Conservation (phyloP, 305 asterid species). For the Fraxinus xanthoxyloides region DNA sequence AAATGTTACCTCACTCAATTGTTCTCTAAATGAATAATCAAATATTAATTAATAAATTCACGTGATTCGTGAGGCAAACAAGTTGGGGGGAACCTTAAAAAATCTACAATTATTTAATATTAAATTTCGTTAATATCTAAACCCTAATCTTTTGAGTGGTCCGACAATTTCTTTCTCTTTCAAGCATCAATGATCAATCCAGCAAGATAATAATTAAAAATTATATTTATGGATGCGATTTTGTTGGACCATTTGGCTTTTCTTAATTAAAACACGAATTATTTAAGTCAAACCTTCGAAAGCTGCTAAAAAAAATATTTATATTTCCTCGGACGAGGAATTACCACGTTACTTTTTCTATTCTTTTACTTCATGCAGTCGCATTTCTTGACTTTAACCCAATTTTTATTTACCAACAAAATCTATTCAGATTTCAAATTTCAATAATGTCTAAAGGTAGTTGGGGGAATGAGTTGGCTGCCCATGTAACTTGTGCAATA, state of each 20-base stretch:
- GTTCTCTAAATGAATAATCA: background rate
- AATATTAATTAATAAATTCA: constrained; percentile 1
- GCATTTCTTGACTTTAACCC: constrained; percentile 10
- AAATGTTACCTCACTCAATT: background rate
- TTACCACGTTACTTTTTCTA: constrained; percentile 32
- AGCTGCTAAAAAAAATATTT: constrained; percentile 3
- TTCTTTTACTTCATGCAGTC: constrained; percentile 13
- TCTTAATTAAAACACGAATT: constrained; percentile 23
- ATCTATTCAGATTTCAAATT: constrained; percentile 1
- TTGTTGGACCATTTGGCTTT: constrained; percentile 23
- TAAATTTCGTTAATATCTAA: background rate
- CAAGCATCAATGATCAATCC: constrained; percentile 13
- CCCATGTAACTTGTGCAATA: background rate
- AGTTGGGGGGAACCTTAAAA: constrained; percentile 4
- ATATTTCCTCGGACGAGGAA: constrained; percentile 32
- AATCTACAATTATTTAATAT: background rate
- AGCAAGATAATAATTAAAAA: background rate
- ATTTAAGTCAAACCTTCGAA: constrained; percentile 11
- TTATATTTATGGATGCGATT: constrained; percentile 10
- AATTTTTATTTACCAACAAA: background rate
- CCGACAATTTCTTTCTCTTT: constrained; percentile 23
- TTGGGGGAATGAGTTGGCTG: background rate
- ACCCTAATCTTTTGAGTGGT: background rate
- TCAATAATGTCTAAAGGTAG: background rate
- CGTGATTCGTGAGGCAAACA: constrained; percentile 15